phyloP scores from a whole-genome alignment of 441 rosid species.

The Erodium texanum region DNA sequence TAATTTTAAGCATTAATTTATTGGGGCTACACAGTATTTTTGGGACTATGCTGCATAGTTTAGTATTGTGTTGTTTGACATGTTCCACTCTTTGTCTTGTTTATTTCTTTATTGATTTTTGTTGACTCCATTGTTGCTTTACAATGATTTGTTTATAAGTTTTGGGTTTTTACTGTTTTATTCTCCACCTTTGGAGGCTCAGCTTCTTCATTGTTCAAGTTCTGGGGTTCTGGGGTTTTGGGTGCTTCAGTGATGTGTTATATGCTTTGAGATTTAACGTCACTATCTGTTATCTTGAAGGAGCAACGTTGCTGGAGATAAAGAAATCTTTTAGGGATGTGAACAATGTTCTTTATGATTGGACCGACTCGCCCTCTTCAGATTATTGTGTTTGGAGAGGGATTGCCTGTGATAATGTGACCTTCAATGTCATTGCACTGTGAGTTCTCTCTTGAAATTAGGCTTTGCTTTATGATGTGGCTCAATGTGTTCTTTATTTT shows the following conservation, averaged over 20 bases:
- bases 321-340: slow-evolving; percentile 69
- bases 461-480: not conserved
- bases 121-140: not conserved
- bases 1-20: slow-evolving; percentile 1
- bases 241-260: no score
- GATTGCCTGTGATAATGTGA: slow-evolving; percentile 54
- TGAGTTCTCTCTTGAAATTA: slow-evolving; percentile 25
- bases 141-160: not conserved
- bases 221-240: no score
- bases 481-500: not conserved
- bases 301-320: slow-evolving; percentile 60
- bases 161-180: not conserved
- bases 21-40: not conserved
- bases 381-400: slow-evolving; percentile 91
- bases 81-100: slow-evolving; percentile 2
- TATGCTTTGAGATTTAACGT: not conserved
- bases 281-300: slow-evolving; percentile 19
- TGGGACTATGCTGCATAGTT: not conserved
- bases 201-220: not conserved
- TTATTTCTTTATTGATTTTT: slow-evolving; percentile 1
- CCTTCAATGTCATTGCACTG: slow-evolving; percentile 63
- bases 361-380: slow-evolving; percentile 51
- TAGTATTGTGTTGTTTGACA: slow-evolving; percentile 4
- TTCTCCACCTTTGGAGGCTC: not conserved
- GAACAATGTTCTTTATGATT: slow-evolving; percentile 61